These are phyloP conservation scores for Cercospora beticola DNA, from an alignment of 2,329 filamentous ascomycete genomes.

Conservation along the genomic window DNA sequence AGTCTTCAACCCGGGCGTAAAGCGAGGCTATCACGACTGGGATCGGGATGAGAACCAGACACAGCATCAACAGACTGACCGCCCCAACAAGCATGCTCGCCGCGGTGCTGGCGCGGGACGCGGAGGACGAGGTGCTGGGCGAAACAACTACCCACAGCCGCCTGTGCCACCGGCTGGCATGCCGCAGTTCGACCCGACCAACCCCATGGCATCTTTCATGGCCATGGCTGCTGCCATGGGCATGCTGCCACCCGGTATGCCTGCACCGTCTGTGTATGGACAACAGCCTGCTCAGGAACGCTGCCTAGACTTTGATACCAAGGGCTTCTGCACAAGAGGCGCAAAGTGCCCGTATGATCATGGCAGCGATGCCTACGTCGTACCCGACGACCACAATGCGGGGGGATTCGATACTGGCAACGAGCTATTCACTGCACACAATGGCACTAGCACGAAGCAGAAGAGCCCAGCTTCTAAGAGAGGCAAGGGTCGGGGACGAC, in stretches of 20 bases:
- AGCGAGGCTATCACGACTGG: constrained; percentile 58
- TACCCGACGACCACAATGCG: constrained; percentile 43
- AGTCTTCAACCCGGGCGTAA: constrained; percentile 45
- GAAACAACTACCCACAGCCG: constrained; percentile 33
- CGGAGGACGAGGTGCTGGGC: constrained; percentile 20
- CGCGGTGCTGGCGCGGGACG: constrained; percentile 49
- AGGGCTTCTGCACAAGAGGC: constrained; percentile 69
- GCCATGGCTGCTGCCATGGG: constrained; percentile 61
- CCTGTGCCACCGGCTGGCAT: constrained; percentile 49
- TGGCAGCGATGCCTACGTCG: constrained; percentile 52
- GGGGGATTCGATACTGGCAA: constrained; percentile 61
- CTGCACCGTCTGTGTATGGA: constrained; percentile 28
- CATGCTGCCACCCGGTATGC: constrained; percentile 47
- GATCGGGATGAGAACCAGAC: constrained; percentile 46
- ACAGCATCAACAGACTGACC: constrained; percentile 39
- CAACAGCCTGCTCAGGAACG: constrained; percentile 34
- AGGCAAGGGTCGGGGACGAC: constrained; percentile 43
- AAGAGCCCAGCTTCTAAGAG: constrained; percentile 35
- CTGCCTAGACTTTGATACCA: constrained; percentile 70
- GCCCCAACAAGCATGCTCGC: constrained; percentile 61
- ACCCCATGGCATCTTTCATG: constrained; percentile 62
- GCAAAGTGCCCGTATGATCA: constrained; percentile 70
- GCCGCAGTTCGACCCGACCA: constrained; percentile 57
- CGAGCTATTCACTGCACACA: constrained; percentile 38
- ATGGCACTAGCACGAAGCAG: constrained; percentile 21